Conservation (phyloP, 306 rosid species). For the Lathyrus sativus region DNA sequence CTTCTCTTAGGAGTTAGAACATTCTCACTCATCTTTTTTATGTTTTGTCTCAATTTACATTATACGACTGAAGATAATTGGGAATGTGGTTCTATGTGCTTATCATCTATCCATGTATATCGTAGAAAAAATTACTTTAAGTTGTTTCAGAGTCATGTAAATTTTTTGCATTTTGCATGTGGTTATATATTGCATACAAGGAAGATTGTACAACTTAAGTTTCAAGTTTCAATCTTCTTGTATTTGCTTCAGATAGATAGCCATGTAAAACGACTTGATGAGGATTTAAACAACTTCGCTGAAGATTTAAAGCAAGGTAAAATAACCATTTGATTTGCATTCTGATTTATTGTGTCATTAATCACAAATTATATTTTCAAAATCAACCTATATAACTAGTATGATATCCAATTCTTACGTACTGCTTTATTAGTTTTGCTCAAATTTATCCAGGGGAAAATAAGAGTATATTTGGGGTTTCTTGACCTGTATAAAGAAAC, state of each 20-base stretch:
- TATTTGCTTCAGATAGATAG: conserved; percentile 81
- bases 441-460: background rate
- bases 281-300: conserved; percentile 86
- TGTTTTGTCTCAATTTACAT: conserved; percentile 24
- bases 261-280: conserved; percentile 92
- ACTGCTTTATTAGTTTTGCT: conserved; percentile 17
- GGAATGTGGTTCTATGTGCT: conserved; percentile 9
- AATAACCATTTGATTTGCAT: conserved; percentile 27
- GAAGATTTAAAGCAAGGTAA: conserved; percentile 98
- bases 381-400: conserved; percentile 24
- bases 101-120: background rate
- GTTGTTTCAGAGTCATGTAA: conserved; percentile 23
- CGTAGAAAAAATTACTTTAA: conserved; percentile 10
- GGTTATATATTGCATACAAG: conserved; percentile 30
- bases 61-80: conserved; percentile 4
- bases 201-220: conserved; percentile 24
- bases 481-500: conserved; percentile 17
- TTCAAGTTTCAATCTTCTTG: conserved; percentile 40
- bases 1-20: background rate
- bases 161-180: conserved; percentile 18
- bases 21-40: conserved; percentile 13
- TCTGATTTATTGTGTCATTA: conserved; percentile 30
- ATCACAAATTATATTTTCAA: conserved; percentile 28
- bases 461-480: conserved; percentile 15
- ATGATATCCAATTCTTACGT: background rate